Percentiles rank a stretch among this genome's conserved stretches.
Conservation (phyloP, 345 rosid genomes). For the Camelina hispida region DNA sequence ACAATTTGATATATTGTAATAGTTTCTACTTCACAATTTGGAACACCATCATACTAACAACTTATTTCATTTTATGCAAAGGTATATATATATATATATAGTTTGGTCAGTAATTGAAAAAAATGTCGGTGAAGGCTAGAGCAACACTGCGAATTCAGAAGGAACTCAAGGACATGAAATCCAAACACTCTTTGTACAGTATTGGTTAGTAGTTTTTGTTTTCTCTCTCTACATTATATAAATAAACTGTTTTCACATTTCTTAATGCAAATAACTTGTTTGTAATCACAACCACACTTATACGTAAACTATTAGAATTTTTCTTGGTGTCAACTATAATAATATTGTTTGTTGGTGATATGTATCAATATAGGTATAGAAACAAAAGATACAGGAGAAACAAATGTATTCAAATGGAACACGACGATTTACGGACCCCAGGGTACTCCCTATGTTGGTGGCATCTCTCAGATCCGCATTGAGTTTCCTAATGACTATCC, state of each 20-base stretch:
- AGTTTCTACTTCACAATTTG: too few species aligned
- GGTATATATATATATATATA: not conserved
- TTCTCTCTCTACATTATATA: not conserved
- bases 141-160: not conserved
- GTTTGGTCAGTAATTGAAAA: not conserved
- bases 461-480: constrained; percentile 11
- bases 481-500: constrained; percentile 23
- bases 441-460: constrained; percentile 24
- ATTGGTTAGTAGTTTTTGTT: not conserved
- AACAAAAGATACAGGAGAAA: too few species aligned
- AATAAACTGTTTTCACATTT: too few species aligned
- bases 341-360: not conserved
- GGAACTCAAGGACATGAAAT: not conserved
- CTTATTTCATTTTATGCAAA: not conserved
- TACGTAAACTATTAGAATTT: not conserved
- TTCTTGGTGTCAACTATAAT: not conserved
- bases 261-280: too few species aligned
- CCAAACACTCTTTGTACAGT: constrained; percentile 1
- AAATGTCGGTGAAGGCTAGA: not conserved
- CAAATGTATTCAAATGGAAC: not conserved
- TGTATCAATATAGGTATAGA: constrained; percentile 3
- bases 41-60: not conserved
- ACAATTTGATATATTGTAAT: too few species aligned
- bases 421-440: constrained; percentile 22
- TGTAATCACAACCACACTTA: not conserved